Base-by-base conservation (phyloP, 2,329 filamentous ascomycete species). In the Trichoderma simmonsii region DNA sequence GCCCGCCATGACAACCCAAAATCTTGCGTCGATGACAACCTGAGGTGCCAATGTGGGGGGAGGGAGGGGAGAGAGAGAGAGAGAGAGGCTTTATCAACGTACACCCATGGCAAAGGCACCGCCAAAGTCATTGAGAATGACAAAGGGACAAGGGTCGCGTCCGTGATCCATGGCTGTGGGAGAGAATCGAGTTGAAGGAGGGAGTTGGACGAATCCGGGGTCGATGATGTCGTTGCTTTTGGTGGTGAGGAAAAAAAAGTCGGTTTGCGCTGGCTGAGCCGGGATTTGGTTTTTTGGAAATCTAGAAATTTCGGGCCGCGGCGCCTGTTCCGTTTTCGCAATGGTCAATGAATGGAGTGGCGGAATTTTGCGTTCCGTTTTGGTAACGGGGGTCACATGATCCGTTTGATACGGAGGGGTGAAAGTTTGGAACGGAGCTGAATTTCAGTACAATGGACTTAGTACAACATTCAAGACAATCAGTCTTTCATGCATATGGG, bases 91-190 rank as follows among this genome's bases (percentile, higher is more conserved):
- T 61, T 61, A 54, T 75, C 69, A 66, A 66, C 93, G 76, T 92
- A 96, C 94, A 78, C 95, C 95, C 95, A 98, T 98, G 81, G 89
- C 91, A 80, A 98, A 98, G 72, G 95, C 96, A 84, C 96, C 96
- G 75, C 96, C 96, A 81, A 98, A 98, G 85, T 99, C 96, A 84
- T 95, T 97, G 77, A 98, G 88, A 76, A 96, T 93, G 80, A 98
- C 95, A 91, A 92, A 98, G 71, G 96, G 96, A 85, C 96, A 98
- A 74, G 96, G 96, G 84, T 98, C 96, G 85, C 96, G 90, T 75
- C 93, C 92, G 87, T 98, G 96, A 90, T 99, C 95, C 71, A 73
- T 73, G 68, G 54, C 32, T 73, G 64, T 24, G 21, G 11, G 39
- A 59, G 48, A 8, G 21, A 18, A 15, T n/a, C 15, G 39, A 39